Conservation (phyloP, 1,284 basidiomycete genomes). For the Xerocomus amazonicus region DNA sequence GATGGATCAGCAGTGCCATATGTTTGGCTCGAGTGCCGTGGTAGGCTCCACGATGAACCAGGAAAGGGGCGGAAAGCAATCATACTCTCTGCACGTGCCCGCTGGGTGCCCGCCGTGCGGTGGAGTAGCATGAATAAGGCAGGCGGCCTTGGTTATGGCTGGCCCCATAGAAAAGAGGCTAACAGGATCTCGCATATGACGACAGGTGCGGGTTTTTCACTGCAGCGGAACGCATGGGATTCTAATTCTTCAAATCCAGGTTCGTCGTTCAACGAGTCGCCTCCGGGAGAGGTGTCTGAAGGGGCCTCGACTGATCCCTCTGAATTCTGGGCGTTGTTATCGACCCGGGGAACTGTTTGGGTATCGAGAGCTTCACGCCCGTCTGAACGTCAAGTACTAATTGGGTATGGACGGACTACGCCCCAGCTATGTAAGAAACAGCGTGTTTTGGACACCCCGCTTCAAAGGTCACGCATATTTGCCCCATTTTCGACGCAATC, state of each 20-base stretch:
- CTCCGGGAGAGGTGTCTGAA: constrained; percentile 3
- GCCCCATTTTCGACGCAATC: too few relatives aligned
- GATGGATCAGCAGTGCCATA: constrained; percentile 44
- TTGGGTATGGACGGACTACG: too few relatives aligned
- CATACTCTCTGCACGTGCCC: constrained; percentile 72
- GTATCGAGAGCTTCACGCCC: too few relatives aligned
- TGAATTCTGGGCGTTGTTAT: constrained; percentile 62
- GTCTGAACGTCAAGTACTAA: too few relatives aligned
- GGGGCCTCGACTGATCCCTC: constrained; percentile 12
- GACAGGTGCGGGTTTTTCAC: constrained; percentile 11
- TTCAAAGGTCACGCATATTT: too few relatives aligned
- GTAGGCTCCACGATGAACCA: constrained; percentile 80
- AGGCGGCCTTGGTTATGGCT: constrained; percentile 41
- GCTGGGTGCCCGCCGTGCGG: constrained; percentile 59
- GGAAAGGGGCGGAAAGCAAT: constrained; percentile 90
- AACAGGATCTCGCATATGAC: not conserved
- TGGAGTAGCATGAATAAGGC: constrained; percentile 56
- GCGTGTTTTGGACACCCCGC: too few relatives aligned
- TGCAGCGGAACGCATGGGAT: too few relatives aligned
- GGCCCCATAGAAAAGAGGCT: not conserved
- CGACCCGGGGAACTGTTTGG: constrained; percentile 47
- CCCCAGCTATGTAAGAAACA: too few relatives aligned
- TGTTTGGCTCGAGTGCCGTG: too few relatives aligned
- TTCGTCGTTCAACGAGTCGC: constrained; percentile 1
- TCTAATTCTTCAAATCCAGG: constrained; percentile 5